A percentile compares a stretch with the other conserved stretches of the same genome.
phyloP scores from a whole-genome alignment of 2,329 filamentous ascomycete species.

The Monosporascus sp. region DNA sequence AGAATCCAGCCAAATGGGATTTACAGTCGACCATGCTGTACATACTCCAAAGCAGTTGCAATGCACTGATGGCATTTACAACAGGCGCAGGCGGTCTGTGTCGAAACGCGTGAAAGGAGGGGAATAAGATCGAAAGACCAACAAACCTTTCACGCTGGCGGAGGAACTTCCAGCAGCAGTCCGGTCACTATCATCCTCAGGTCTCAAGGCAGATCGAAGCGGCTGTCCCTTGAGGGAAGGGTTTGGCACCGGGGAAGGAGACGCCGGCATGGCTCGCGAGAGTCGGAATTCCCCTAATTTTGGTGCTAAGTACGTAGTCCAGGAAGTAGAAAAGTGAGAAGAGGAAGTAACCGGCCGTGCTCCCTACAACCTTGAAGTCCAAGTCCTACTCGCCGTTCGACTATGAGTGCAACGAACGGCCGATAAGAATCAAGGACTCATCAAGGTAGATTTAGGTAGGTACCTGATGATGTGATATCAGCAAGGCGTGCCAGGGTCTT shows the following conservation, averaged over 20 bases:
- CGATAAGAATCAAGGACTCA: conserved; percentile 1
- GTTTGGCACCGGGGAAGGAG: conserved; percentile 14
- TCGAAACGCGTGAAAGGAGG: neutral
- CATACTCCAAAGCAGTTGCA: neutral
- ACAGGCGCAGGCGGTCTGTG: too few relatives aligned
- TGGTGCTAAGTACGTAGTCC: too few relatives aligned
- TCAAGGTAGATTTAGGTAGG: neutral
- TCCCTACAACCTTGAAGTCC: neutral
- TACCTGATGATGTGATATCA: neutral
- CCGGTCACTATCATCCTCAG: conserved; percentile 26
- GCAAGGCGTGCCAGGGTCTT: neutral
- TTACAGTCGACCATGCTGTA: neutral
- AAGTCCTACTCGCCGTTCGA: neutral
- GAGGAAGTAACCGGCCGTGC: neutral
- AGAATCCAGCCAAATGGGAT: neutral
- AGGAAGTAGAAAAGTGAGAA: conserved; percentile 3
- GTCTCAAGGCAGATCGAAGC: conserved; percentile 26
- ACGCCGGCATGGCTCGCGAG: conserved; percentile 14
- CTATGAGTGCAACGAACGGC: neutral
- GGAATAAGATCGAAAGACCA: conserved; percentile 4
- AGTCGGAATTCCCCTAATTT: too few relatives aligned
- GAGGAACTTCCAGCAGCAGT: conserved; percentile 13
- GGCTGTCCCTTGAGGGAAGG: conserved; percentile 18
- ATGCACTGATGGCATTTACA: neutral
- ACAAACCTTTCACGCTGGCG: conserved; percentile 23